Percentiles rank a stretch among this genome's conserved stretches.
Conservation (phyloP, 495 filamentous ascomycete species). For the Penicillium paradoxum region DNA sequence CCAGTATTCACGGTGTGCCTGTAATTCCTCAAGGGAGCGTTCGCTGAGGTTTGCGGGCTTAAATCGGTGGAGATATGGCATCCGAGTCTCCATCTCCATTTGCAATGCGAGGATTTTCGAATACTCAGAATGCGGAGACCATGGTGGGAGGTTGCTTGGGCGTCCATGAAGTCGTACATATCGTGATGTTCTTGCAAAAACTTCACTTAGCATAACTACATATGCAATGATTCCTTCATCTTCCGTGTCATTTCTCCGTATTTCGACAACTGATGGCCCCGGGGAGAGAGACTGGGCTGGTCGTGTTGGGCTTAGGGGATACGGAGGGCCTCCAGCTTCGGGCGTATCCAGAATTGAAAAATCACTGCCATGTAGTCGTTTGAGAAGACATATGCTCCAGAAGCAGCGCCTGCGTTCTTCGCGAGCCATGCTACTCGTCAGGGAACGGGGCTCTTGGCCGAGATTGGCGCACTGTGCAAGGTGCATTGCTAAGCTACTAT, state of each 20-base stretch:
- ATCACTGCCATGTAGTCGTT: slow-evolving; percentile 41
- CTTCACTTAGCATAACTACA: slow-evolving; percentile 42
- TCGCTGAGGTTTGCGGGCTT: slow-evolving; percentile 40
- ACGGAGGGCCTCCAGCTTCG: slow-evolving; percentile 33
- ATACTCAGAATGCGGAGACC: slow-evolving; percentile 48
- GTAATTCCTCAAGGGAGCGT: slow-evolving; percentile 35
- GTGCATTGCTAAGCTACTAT: slow-evolving; percentile 44
- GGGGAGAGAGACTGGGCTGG: slow-evolving; percentile 25
- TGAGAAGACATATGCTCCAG: slow-evolving; percentile 47
- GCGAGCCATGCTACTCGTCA: slow-evolving; percentile 16
- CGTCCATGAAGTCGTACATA: slow-evolving; percentile 44
- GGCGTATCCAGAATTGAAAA: slow-evolving; percentile 37
- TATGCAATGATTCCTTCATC: slow-evolving; percentile 47
- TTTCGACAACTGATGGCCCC: slow-evolving; percentile 12
- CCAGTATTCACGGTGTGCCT: slow-evolving; percentile 42
- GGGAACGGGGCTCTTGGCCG: slow-evolving; percentile 25
- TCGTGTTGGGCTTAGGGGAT: slow-evolving; percentile 26
- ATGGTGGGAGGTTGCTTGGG: slow-evolving; percentile 41
- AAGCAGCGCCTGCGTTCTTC: slow-evolving; percentile 47
- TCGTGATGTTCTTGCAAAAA: slow-evolving; percentile 39
- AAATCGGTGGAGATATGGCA: slow-evolving; percentile 45
- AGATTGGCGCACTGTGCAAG: slow-evolving; percentile 43
- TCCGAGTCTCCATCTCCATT: slow-evolving; percentile 46
- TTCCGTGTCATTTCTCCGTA: slow-evolving; percentile 24
- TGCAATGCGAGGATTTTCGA: slow-evolving; percentile 43